Percentiles rank a stretch among this genome's conserved stretches.
Conservation (phyloP, 2,329 filamentous ascomycete species). For the Ceratocystis destructans region DNA sequence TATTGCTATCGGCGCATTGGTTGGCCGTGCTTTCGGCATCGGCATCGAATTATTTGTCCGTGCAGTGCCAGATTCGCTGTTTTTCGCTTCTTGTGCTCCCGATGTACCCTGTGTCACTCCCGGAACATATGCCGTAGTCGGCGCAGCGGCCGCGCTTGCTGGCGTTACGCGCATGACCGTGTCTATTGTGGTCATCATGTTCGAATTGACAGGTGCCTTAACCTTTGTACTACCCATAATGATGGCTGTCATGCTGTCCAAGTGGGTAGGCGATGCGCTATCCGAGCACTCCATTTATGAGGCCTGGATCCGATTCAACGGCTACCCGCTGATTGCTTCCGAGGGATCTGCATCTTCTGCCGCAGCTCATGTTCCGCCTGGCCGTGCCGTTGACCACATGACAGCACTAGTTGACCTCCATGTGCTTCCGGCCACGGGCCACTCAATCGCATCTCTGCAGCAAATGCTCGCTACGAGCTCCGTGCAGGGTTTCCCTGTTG, state of each 20-base stretch:
- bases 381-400: constrained; percentile 80
- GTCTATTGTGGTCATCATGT: constrained; percentile 98
- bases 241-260: constrained; percentile 95
- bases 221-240: constrained; percentile 97
- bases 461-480: constrained; percentile 58
- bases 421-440: constrained; percentile 71
- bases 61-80: constrained; percentile 55
- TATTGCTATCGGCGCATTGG: constrained; percentile 86
- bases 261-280: constrained; percentile 96
- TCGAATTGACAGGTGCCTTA: constrained; percentile 89
- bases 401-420: constrained; percentile 82
- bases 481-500: constrained; percentile 84
- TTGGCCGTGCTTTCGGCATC: constrained; percentile 78
- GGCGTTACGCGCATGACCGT: constrained; percentile 94
- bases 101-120: constrained; percentile 82
- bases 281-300: constrained; percentile 91
- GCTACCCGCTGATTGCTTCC: constrained; percentile 90
- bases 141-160: constrained; percentile 83
- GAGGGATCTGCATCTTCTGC: constrained; percentile 46
- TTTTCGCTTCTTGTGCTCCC: constrained; percentile 66
- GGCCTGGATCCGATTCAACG: constrained; percentile 91
- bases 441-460: constrained; percentile 67
- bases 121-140: constrained; percentile 91
- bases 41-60: constrained; percentile 78
- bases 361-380: constrained; percentile 61